These are phyloP conservation scores for Starmera caribaea DNA, from an alignment of 805 yeast species.

Conservation along the genomic window DNA sequence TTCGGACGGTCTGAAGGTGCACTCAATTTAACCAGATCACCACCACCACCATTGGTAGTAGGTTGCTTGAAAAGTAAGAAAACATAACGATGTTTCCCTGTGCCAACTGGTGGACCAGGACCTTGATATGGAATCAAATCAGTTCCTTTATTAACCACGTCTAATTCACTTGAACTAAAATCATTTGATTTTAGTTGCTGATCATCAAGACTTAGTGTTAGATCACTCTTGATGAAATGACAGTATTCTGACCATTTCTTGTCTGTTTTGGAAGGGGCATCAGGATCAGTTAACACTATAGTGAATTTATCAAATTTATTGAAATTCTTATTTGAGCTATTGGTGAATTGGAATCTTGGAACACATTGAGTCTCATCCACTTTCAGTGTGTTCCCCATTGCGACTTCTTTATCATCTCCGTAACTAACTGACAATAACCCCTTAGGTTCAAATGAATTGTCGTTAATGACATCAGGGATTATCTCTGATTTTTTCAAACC, in stretches of 20 bases:
- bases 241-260: constrained; percentile 83
- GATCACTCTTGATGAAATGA: constrained; percentile 59
- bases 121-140: constrained; percentile 55
- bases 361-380: constrained; percentile 56
- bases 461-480: constrained; percentile 31
- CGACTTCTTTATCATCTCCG: constrained; percentile 49
- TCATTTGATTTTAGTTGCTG: constrained; percentile 22
- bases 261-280: constrained; percentile 80
- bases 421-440: constrained; percentile 52
- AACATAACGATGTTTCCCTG: constrained; percentile 84
- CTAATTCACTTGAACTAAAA: constrained; percentile 25
- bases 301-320: constrained; percentile 48
- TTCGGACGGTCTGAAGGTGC: constrained; percentile 47
- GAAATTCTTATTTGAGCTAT: constrained; percentile 20
- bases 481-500: constrained; percentile 30
- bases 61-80: constrained; percentile 65
- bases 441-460: constrained; percentile 14
- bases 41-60: constrained; percentile 21
- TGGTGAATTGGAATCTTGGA: constrained; percentile 62
- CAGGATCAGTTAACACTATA: constrained; percentile 83
- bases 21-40: constrained; percentile 10
- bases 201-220: constrained; percentile 33
- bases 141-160: constrained; percentile 23
- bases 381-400: constrained; percentile 67
- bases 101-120: constrained; percentile 84